Evolutionary conservation across 352 stramenopile genomes (phyloP).

Genomic region (Phytophthora ramorum): DNA sequence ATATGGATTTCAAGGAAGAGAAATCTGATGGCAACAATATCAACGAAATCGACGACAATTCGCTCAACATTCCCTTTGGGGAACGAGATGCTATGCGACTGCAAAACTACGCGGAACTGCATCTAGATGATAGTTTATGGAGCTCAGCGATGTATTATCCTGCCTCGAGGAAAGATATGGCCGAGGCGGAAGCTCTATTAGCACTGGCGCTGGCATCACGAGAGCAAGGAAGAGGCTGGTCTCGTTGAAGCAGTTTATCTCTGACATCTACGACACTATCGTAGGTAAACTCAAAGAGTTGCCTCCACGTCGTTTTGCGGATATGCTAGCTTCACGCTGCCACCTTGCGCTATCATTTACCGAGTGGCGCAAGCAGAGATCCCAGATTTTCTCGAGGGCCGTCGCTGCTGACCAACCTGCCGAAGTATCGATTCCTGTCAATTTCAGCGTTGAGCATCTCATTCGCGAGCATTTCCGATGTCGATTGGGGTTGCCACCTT

Average conservation of each 20-base stretch:
- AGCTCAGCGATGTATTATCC: slow-evolving; percentile 40
- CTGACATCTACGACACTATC: slow-evolving; percentile 72
- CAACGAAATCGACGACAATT: slow-evolving; percentile 5
- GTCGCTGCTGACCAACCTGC: slow-evolving; percentile 14
- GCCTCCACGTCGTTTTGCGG: slow-evolving; percentile 15
- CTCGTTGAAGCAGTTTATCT: slow-evolving; percentile 73
- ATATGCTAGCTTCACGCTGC: slow-evolving; percentile 43
- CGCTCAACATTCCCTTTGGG: slow-evolving; percentile 23
- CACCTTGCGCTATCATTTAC: slow-evolving; percentile 56
- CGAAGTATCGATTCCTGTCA: slow-evolving; percentile 27
- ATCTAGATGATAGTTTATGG: slow-evolving; percentile 50
- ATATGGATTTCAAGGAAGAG: not conserved
- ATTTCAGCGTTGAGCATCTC: slow-evolving; percentile 46
- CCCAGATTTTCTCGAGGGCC: slow-evolving; percentile 31
- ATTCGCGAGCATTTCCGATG: slow-evolving; percentile 72
- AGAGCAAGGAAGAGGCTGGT: slow-evolving; percentile 58
- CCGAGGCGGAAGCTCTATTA: slow-evolving; percentile 25
- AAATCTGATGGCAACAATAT: not conserved
- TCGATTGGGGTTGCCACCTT: slow-evolving; percentile 62
- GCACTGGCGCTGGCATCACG: slow-evolving; percentile 41
- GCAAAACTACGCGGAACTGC: slow-evolving; percentile 36
- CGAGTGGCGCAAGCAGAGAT: slow-evolving; percentile 45
- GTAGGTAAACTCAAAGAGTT: slow-evolving; percentile 57
- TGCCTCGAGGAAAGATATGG: slow-evolving; percentile 14
- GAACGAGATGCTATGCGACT: slow-evolving; percentile 27